Evolutionary conservation across 805 yeast genomes (phyloP).

Genomic region (Schwanniomyces sp.): DNA sequence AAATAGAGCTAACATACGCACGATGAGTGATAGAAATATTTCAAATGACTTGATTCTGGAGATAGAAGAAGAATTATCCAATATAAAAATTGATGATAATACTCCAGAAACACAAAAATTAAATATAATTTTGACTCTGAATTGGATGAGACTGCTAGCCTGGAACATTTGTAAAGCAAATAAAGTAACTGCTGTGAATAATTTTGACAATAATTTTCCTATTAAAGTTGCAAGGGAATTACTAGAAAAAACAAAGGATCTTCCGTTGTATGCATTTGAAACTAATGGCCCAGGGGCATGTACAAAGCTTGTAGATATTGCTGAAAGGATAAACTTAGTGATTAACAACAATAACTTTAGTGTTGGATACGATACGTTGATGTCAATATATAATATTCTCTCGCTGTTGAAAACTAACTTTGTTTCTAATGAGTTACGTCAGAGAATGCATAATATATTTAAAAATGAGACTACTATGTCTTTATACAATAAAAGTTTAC

Average conservation of each 20-base stretch:
- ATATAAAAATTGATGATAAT: slow-evolving; percentile 13
- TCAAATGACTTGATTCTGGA: not conserved
- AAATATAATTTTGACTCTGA: slow-evolving; percentile 33
- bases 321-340: slow-evolving; percentile 23
- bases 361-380: slow-evolving; percentile 1
- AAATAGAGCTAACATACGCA: slow-evolving; percentile 4
- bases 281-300: slow-evolving; percentile 40
- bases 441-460: slow-evolving; percentile 15
- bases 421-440: slow-evolving; percentile 16
- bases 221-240: slow-evolving; percentile 30
- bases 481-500: not conserved
- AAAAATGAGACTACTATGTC: not conserved
- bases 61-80: slow-evolving; percentile 13
- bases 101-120: slow-evolving; percentile 13
- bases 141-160: slow-evolving; percentile 38
- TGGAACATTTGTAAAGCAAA: slow-evolving; percentile 35
- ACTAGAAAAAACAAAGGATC: slow-evolving; percentile 19
- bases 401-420: slow-evolving; percentile 23
- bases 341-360: slow-evolving; percentile 12
- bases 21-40: not conserved
- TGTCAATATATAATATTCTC: slow-evolving; percentile 15
- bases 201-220: slow-evolving; percentile 28
- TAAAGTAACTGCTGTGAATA: slow-evolving; percentile 17
- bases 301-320: slow-evolving; percentile 33
- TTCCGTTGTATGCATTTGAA: slow-evolving; percentile 37